Base-by-base conservation (phyloP, 768 basidiomycete species). In the Phlebiopsis gigantea region DNA sequence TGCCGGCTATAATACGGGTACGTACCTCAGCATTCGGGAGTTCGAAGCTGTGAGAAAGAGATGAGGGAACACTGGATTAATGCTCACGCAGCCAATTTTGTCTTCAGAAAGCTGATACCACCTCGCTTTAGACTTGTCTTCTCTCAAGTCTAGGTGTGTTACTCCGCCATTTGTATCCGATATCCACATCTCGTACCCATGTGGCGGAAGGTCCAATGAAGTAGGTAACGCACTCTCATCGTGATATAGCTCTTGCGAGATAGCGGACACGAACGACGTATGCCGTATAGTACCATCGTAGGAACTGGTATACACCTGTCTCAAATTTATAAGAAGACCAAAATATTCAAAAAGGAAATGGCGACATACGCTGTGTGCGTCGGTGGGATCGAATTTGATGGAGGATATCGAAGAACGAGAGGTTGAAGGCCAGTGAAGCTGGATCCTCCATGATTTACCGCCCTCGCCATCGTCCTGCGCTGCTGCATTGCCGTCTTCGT, bases 181-280 rank as follows among this genome's bases (percentile, higher is more conserved):
- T 53, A 93, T 78, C 91, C 91, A 93, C 79, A 93, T 80, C 65
- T 92, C 90, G 49, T 86, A 74, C 0, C 91, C 90, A 2, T 73
- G 72, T 0, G 85, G 82, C 0, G 80, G 69, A 12, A 90, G 63
- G 60, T 93, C 91, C 50, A 93, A 74, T 61, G 82, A 84, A n/a
- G 79, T 81, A 10, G 34, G 30, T 25, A 92, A 81, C 39, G 92
- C 74, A 12, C 68, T 66, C 26, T 85, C 80, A 1, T 84, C 83
- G 19, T 78, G 80, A 63, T 79, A 87, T 17, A 93, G 68, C 68
- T 93, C 88, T 24, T 73, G 75, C 2, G 91, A 89, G 29, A 85
- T 71, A 1, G 86, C 87, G 1, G 87, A 82, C 17, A 80, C 81
- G 59, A 93, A 88, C 2, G 87, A 88, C 17, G 89, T 75, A 47